phyloP scores from a whole-genome alignment of 1,284 basidiomycete genomes.

The Leccinum ponderosum region DNA sequence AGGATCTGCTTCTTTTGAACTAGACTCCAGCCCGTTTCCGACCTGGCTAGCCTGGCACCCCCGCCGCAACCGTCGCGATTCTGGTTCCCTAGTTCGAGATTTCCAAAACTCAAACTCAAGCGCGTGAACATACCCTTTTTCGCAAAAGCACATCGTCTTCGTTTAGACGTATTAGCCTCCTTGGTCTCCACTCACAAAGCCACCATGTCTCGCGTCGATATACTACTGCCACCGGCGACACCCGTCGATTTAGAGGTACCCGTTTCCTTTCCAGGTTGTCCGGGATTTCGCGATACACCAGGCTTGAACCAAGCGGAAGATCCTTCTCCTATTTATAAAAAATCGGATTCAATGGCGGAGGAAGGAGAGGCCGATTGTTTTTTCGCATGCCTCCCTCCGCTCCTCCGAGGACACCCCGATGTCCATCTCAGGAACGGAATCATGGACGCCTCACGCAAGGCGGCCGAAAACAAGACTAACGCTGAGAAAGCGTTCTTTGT shows the following conservation, averaged over 20 bases:
- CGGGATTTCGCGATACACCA: slow-evolving; percentile 34
- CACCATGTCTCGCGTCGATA: slow-evolving; percentile 62
- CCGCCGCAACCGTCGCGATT: slow-evolving; percentile 61
- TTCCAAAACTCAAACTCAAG: slow-evolving; percentile 28
- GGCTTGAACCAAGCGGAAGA: slow-evolving; percentile 31
- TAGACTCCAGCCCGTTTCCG: slow-evolving; percentile 49
- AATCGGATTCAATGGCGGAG: slow-evolving; percentile 26
- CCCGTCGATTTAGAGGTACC: slow-evolving; percentile 43
- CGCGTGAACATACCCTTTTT: slow-evolving; percentile 20
- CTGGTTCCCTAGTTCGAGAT: slow-evolving; percentile 62
- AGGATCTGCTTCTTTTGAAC: slow-evolving; percentile 45
- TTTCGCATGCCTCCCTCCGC: slow-evolving; percentile 66
- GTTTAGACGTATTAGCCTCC: slow-evolving; percentile 34
- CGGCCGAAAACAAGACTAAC: slow-evolving; percentile 57
- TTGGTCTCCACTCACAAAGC: slow-evolving; percentile 19
- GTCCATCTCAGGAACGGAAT: slow-evolving; percentile 73
- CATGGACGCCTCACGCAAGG: slow-evolving; percentile 56
- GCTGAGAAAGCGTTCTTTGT: slow-evolving; percentile 97
- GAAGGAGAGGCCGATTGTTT: slow-evolving; percentile 38
- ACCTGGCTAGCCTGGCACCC: slow-evolving; percentile 66
- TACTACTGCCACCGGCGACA: slow-evolving; percentile 45
- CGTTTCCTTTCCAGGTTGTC: slow-evolving; percentile 24
- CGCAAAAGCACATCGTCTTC: slow-evolving; percentile 17
- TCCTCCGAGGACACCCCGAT: slow-evolving; percentile 67
- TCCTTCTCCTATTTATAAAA: slow-evolving; percentile 29